These are phyloP conservation scores for Tolypocladium ovalisporum DNA, from an alignment of 2,329 filamentous ascomycete genomes.

Conservation along the genomic window DNA sequence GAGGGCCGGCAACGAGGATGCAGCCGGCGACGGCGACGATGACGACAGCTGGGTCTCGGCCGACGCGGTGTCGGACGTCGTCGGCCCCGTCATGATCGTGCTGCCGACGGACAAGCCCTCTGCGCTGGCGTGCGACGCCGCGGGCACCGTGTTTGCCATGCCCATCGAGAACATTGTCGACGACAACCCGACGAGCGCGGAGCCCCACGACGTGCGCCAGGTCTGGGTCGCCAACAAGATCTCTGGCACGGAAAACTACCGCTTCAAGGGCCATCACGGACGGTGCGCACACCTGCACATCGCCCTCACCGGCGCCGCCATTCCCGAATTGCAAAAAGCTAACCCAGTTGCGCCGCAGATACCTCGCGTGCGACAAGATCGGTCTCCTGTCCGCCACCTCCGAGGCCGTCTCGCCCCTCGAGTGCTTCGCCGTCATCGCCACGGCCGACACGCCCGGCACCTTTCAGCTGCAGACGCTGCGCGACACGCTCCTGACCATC, in stretches of 20 bases:
- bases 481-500: slow-evolving; percentile 58
- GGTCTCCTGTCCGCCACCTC: slow-evolving; percentile 67
- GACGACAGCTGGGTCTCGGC: slow-evolving; percentile 92
- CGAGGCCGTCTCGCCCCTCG: slow-evolving; percentile 73
- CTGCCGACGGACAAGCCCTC: slow-evolving; percentile 63
- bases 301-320: no score
- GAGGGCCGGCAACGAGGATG: slow-evolving; percentile 14
- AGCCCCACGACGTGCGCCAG: slow-evolving; percentile 91
- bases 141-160: slow-evolving; percentile 76
- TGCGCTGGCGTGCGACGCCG: slow-evolving; percentile 75
- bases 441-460: slow-evolving; percentile 55
- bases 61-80: slow-evolving; percentile 61
- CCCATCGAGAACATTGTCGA: slow-evolving; percentile 83
- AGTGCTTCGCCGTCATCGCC: slow-evolving; percentile 63
- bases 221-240: slow-evolving; percentile 88
- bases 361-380: slow-evolving; percentile 75
- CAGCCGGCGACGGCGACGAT: slow-evolving; percentile 55
- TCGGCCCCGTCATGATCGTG: slow-evolving; percentile 74
- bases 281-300: slow-evolving; percentile 40
- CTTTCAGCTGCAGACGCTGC: slow-evolving; percentile 64
- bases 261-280: slow-evolving; percentile 85
- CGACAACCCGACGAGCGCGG: slow-evolving; percentile 68
- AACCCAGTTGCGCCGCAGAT: slow-evolving; percentile 39
- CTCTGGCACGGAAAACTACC: slow-evolving; percentile 68
- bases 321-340: no score